Percentiles rank a stretch among this genome's conserved stretches.
Evolutionary conservation across 164 flowering plant genomes (phyloP).

Genomic region (Aristolochia contorta): DNA sequence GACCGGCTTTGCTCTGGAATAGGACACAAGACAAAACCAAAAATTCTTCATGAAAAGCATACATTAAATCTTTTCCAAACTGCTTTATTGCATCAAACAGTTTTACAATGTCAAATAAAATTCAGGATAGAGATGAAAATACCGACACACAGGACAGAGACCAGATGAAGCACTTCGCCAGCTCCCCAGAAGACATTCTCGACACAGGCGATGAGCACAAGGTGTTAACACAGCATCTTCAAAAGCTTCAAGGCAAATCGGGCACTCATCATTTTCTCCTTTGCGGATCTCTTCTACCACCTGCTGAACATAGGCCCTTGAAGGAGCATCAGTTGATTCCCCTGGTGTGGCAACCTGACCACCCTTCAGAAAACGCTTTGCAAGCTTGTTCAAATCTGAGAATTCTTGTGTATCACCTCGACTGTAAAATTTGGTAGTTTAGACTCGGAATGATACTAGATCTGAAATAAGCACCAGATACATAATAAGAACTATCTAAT

Average conservation of each 20-base stretch:
- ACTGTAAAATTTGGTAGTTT: slow-evolving; percentile 34
- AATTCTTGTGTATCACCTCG: slow-evolving; percentile 95
- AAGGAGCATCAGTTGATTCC: slow-evolving; percentile 46
- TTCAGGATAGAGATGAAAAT: slow-evolving; percentile 11
- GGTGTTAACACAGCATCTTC: slow-evolving; percentile 99
- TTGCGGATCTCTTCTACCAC: slow-evolving; percentile 87
- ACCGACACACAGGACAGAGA: slow-evolving; percentile 98
- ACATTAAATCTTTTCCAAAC: too few relatives aligned
- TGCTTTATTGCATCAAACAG: too few relatives aligned
- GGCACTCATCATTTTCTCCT: slow-evolving; percentile 92
- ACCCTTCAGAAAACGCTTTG: slow-evolving; percentile 77
- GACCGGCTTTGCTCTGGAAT: too few relatives aligned
- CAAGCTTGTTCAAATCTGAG: slow-evolving; percentile 84
- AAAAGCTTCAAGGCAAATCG: slow-evolving; percentile 95
- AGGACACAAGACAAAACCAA: too few relatives aligned
- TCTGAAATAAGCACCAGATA: too few relatives aligned
- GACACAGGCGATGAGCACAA: slow-evolving; percentile 92
- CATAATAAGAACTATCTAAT: too few relatives aligned
- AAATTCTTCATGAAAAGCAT: too few relatives aligned
- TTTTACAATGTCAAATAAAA: neutral
- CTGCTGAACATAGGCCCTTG: slow-evolving; percentile 79
- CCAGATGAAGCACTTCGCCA: slow-evolving; percentile 79
- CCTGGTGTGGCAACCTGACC: slow-evolving; percentile 29
- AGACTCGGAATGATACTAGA: too few relatives aligned
- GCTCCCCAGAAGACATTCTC: slow-evolving; percentile 90